A percentile compares a stretch with the other conserved stretches of the same genome.
Evolutionary conservation across 192 early-diverging fungal species (phyloP).

Genomic region (Gaertneriomyces semiglobifer): DNA sequence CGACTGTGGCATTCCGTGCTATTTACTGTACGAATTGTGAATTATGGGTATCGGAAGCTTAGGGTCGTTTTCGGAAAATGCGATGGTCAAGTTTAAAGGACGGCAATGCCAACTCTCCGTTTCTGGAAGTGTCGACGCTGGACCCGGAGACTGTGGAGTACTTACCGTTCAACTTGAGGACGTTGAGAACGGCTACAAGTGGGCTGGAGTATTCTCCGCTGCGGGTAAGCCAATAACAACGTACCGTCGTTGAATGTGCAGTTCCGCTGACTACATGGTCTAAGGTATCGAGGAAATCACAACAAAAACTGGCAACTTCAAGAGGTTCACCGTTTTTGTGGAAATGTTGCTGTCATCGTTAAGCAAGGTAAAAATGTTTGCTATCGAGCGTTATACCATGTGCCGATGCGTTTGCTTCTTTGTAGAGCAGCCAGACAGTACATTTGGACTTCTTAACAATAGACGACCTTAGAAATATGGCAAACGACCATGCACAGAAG

Average conservation of each 20-base stretch:
- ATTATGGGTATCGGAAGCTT: not conserved
- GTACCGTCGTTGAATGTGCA: not conserved
- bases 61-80: conserved; percentile 9
- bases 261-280: not conserved
- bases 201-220: too few relatives aligned
- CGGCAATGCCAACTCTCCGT: conserved; percentile 7
- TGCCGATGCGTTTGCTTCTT: too few relatives aligned
- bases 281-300: conserved; percentile 52
- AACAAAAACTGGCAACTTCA: conserved; percentile 57
- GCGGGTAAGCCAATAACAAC: too few relatives aligned
- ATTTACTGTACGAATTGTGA: too few relatives aligned
- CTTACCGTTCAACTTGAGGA: conserved; percentile 4
- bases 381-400: too few relatives aligned
- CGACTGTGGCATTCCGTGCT: too few relatives aligned
- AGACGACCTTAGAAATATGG: conserved; percentile 27
- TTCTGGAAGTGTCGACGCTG: conserved; percentile 16
- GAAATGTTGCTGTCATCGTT: conserved; percentile 48
- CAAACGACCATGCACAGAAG: conserved; percentile 8
- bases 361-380: conserved; percentile 18
- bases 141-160: not conserved
- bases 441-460: conserved; percentile 34
- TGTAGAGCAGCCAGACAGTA: conserved; percentile 17
- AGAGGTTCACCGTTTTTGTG: conserved; percentile 48
- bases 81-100: conserved; percentile 5
- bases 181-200: too few relatives aligned